Percentiles rank a stretch among this genome's conserved stretches.
These are phyloP conservation scores for Trapa bicornis DNA, from an alignment of 345 rosid species.

Conservation along the genomic window DNA sequence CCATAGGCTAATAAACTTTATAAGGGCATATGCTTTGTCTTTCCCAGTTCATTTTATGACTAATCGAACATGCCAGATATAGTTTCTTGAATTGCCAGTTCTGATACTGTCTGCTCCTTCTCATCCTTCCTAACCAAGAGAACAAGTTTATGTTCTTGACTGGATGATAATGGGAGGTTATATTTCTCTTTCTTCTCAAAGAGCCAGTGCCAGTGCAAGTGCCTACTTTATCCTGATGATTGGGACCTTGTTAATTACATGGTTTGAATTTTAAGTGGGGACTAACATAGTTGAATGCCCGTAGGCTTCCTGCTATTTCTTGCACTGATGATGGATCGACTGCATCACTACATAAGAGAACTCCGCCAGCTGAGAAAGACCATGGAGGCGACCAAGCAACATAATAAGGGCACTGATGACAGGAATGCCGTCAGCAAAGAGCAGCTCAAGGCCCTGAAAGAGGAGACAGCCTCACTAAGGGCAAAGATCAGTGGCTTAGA, in stretches of 20 bases:
- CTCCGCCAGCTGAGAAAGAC: conserved; percentile 60
- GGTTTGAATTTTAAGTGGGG: neutral
- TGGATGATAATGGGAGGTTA: too few relatives aligned
- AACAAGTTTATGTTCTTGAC: neutral
- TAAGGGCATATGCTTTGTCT: neutral
- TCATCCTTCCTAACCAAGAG: neutral
- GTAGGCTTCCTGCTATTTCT: conserved; percentile 77
- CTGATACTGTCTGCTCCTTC: neutral
- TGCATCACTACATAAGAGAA: conserved; percentile 82
- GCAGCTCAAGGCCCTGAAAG: conserved; percentile 33
- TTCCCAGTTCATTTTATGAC: neutral
- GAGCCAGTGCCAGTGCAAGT: neutral
- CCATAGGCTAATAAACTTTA: neutral
- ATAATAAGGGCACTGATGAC: conserved; percentile 45
- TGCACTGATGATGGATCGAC: conserved; percentile 67
- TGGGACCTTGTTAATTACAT: neutral
- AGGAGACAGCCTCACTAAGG: conserved; percentile 32
- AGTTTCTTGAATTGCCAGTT: neutral
- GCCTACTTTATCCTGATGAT: neutral
- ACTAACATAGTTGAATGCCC: neutral
- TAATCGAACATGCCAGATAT: neutral
- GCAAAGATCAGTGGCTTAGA: conserved; percentile 38
- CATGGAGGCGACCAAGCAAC: conserved; percentile 69
- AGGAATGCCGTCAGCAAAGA: conserved; percentile 33
- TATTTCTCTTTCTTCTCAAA: neutral